These are phyloP conservation scores for Phoma sp. DNA, from an alignment of 2,329 filamentous ascomycete genomes.

Conservation along the genomic window DNA sequence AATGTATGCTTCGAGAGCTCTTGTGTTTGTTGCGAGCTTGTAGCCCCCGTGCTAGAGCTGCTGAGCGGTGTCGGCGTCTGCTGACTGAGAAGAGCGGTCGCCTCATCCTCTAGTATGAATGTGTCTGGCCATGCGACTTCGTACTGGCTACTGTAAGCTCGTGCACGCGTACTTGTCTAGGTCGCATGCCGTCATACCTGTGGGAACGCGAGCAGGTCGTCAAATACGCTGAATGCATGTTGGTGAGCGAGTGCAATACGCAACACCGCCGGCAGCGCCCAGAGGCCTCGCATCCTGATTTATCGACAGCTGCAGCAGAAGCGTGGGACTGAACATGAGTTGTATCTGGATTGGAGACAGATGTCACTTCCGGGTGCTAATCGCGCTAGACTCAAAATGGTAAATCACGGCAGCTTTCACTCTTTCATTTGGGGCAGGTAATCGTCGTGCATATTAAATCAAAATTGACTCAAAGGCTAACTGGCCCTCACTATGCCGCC, in stretches of 20 bases:
- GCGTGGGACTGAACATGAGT: neutral
- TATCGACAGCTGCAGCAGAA: neutral
- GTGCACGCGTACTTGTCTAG: neutral
- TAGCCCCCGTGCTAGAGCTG: constrained; percentile 34
- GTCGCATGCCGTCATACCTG: constrained; percentile 63
- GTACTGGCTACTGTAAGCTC: constrained; percentile 62
- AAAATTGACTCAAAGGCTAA: too few species aligned
- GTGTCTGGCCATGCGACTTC: constrained; percentile 77
- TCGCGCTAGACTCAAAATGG: constrained; percentile 12
- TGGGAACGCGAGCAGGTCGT: constrained; percentile 85
- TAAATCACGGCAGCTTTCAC: neutral
- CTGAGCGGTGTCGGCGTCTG: constrained; percentile 25
- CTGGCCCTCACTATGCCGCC: too few species aligned
- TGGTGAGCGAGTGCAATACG: constrained; percentile 59
- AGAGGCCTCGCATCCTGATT: constrained; percentile 52
- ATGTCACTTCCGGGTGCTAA: constrained; percentile 35
- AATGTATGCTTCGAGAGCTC: constrained; percentile 43
- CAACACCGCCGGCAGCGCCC: constrained; percentile 55
- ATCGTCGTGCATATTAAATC: too few species aligned
- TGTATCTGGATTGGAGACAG: constrained; percentile 33
- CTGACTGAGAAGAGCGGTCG: constrained; percentile 62
- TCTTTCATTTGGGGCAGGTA: too few species aligned
- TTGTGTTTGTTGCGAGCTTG: constrained; percentile 43
- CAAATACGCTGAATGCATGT: constrained; percentile 80
- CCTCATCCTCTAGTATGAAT: constrained; percentile 74